phyloP scores from a whole-genome alignment of 257 asterid species.

The Cynanchum wilfordii region DNA sequence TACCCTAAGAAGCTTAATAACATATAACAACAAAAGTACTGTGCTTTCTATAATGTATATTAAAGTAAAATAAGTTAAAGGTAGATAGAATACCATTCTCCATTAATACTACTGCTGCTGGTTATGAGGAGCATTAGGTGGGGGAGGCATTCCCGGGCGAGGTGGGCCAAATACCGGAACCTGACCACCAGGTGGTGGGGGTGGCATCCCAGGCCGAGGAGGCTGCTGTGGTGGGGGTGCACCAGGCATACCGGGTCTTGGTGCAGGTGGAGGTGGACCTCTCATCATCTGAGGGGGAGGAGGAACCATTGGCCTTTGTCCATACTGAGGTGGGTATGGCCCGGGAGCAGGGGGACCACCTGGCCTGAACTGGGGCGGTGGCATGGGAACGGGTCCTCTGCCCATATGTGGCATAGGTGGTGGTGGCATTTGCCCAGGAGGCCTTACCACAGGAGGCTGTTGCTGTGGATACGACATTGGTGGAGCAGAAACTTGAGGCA shows the following conservation, averaged over 20 bases:
- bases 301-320: conserved; percentile 68
- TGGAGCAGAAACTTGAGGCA: conserved; percentile 58
- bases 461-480: conserved; percentile 62
- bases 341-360: conserved; percentile 30
- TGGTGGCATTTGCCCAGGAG: conserved; percentile 48
- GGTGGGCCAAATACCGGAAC: conserved; percentile 66
- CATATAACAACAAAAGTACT: not conserved
- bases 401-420: conserved; percentile 61
- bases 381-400: conserved; percentile 47
- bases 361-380: conserved; percentile 35
- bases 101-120: conserved; percentile 37
- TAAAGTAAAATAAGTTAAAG: not conserved
- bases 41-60: not conserved
- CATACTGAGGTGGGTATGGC: conserved; percentile 65
- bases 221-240: conserved; percentile 64
- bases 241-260: conserved; percentile 82
- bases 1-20: not conserved
- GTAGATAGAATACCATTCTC: not conserved
- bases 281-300: conserved; percentile 83
- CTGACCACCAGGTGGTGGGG: conserved; percentile 65
- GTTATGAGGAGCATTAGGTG: conserved; percentile 56
- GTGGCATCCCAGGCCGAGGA: conserved; percentile 74
- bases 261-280: conserved; percentile 82
- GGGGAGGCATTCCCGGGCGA: conserved; percentile 94
- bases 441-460: conserved; percentile 51